Percentiles rank a stretch among this genome's conserved stretches.
Conservation (phyloP, 2,329 filamentous ascomycete genomes). For the Blumeria graminis region DNA sequence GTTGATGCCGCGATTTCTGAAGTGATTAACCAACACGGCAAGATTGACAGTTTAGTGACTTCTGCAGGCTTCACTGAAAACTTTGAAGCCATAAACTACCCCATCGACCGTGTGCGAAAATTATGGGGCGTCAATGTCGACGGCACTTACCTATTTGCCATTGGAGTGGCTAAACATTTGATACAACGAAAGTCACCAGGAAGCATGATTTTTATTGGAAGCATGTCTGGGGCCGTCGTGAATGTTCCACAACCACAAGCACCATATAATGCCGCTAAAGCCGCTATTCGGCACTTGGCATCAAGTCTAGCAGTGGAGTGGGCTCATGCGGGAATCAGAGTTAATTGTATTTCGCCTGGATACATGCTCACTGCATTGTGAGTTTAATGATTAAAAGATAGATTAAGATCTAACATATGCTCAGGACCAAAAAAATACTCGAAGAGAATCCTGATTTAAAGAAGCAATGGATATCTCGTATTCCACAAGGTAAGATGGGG, state of each 20-base stretch:
- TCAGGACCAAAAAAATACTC: slow-evolving; percentile 75
- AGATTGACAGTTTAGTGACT: slow-evolving; percentile 79
- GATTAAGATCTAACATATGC: not conserved
- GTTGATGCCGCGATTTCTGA: slow-evolving; percentile 52
- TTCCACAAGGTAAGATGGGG: slow-evolving; percentile 86
- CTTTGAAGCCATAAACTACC: slow-evolving; percentile 76
- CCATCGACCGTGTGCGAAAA: slow-evolving; percentile 74
- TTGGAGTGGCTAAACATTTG: slow-evolving; percentile 62
- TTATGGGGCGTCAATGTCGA: slow-evolving; percentile 88
- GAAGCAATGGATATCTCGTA: slow-evolving; percentile 74
- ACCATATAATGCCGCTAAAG: slow-evolving; percentile 84
- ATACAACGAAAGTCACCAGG: slow-evolving; percentile 59
- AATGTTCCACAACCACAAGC: slow-evolving; percentile 88
- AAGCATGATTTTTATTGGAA: slow-evolving; percentile 84
- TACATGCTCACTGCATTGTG: slow-evolving; percentile 92
- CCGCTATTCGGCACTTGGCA: slow-evolving; percentile 71
- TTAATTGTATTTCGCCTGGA: slow-evolving; percentile 86
- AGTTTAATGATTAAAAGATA: slow-evolving; percentile 17
- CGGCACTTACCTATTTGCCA: slow-evolving; percentile 76
- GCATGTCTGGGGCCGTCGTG: slow-evolving; percentile 84
- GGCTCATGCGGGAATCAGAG: slow-evolving; percentile 66
- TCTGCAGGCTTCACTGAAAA: slow-evolving; percentile 96
- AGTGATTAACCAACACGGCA: slow-evolving; percentile 45
- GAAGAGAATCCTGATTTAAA: slow-evolving; percentile 81
- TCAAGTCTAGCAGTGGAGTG: slow-evolving; percentile 81